A percentile compares a stretch with the other conserved stretches of the same genome.
Conservation (phyloP, 768 basidiomycete genomes). For the Pilatotrama ljubarskyi region DNA sequence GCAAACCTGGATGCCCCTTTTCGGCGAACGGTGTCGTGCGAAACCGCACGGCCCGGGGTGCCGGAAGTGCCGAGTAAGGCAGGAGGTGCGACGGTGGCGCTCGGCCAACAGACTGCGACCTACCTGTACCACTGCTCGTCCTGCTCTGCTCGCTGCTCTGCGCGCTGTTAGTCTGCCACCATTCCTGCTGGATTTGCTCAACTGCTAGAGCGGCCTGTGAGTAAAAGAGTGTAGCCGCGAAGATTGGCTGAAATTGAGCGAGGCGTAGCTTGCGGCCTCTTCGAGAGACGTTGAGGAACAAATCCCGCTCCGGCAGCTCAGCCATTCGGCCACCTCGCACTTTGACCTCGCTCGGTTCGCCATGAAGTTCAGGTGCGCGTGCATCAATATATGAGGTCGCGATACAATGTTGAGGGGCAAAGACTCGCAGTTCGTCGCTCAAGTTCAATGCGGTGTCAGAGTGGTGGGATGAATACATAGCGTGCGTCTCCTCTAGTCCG, state of each 20-base stretch:
- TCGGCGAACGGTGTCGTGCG: background rate
- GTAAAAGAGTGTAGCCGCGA: background rate
- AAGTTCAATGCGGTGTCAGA: constrained; percentile 91
- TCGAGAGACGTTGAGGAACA: constrained; percentile 21
- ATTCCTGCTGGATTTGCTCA: background rate
- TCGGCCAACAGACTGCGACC: background rate
- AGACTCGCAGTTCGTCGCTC: constrained; percentile 62
- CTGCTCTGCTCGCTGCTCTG: background rate
- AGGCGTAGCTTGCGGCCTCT: background rate
- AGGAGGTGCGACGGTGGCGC: background rate
- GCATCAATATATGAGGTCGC: background rate
- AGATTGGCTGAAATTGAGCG: background rate
- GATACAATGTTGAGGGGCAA: background rate
- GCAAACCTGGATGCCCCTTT: background rate
- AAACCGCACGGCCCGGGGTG: background rate
- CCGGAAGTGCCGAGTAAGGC: background rate
- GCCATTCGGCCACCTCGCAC: constrained; percentile 14
- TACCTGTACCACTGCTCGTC: background rate
- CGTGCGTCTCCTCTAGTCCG: constrained; percentile 49
- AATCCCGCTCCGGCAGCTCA: constrained; percentile 29
- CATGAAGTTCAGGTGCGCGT: constrained; percentile 65
- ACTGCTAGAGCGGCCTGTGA: background rate
- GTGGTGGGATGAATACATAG: constrained; percentile 92
- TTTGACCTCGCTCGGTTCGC: constrained; percentile 26
- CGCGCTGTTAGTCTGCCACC: background rate